Evolutionary conservation across 176 grass and related monocot species (phyloP).

Genomic region (Ensete glaucum): DNA sequence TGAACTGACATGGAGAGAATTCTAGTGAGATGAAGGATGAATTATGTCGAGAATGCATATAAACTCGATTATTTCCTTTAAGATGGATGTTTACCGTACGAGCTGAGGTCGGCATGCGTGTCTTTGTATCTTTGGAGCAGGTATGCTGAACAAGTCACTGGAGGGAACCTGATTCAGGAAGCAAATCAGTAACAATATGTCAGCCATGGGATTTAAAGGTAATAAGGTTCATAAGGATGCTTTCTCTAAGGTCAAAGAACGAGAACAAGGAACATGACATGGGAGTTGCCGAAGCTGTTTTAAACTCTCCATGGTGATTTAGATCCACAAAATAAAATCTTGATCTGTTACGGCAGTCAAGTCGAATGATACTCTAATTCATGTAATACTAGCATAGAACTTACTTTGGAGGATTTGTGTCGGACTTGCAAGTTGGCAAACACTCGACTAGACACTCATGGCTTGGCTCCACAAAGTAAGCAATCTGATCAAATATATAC

Average conservation of each 20-base stretch:
- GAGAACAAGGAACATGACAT: too few relatives aligned
- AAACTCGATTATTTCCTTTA: not conserved
- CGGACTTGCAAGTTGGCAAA: conserved; percentile 83
- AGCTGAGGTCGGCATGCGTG: conserved; percentile 56
- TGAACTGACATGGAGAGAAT: too few relatives aligned
- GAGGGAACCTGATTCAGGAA: conserved; percentile 51
- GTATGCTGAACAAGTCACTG: conserved; percentile 68
- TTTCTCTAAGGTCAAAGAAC: too few relatives aligned
- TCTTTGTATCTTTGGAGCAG: conserved; percentile 69
- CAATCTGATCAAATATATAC: not conserved
- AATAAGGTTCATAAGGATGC: too few relatives aligned
- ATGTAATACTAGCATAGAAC: not conserved
- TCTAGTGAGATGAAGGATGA: too few relatives aligned
- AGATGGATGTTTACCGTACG: conserved; percentile 26
- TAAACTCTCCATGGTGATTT: too few relatives aligned
- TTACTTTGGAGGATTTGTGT: conserved; percentile 93
- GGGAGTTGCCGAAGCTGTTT: too few relatives aligned
- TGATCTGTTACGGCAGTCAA: not conserved
- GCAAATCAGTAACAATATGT: too few relatives aligned
- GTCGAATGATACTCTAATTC: not conserved
- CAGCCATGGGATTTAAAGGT: too few relatives aligned
- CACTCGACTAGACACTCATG: conserved; percentile 82
- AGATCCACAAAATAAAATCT: too few relatives aligned
- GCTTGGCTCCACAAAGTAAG: conserved; percentile 3
- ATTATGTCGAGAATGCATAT: too few relatives aligned